Evolutionary conservation across 2,329 filamentous ascomycete genomes (phyloP), one percentile per base, ranked within the genome.

Genomic region (Berkeleyomyces rouxiae): DNA sequence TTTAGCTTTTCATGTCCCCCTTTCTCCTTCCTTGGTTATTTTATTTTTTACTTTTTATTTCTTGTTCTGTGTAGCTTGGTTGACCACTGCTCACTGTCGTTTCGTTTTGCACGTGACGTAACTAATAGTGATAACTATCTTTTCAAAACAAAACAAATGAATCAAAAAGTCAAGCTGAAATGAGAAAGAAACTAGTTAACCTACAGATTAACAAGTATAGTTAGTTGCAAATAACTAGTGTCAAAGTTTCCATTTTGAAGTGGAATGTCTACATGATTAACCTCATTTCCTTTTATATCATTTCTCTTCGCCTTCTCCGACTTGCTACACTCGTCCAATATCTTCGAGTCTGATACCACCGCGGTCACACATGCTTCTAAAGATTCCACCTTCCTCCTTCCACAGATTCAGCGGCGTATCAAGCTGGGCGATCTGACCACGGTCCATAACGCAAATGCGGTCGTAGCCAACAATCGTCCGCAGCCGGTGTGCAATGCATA

Each of bases 371-470:
- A 96, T 96, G 43, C 86, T 78, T 67, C 86, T 80, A 73, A 97
- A 97, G 62, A 96, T 90, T 0, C 88, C 87, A 7, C 81, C 83
- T 57, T 78, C 74, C 37, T 70, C 72, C 64, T 85, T 80, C 79
- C 87, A 97, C 65, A 99, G 75, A 51, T 76, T 78, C 49, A 86
- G 70, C 1, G 93, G 93, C 11, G 81, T 80, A 70, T 88, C 93
- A 66, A 97, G 77, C 79, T 97, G 91, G 0, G 88, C 89, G 70
- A 99, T 96, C 13, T 76, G 75, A 0, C 93, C 93, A 53, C 85
- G 80, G 69, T 97, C 92, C 91, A 99, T 95, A 68, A 99, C 93
- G 69, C 90, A 92, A 71, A 99, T 96, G 57, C 92, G 84, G 73
- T 99, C 92, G 73, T 97, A 97, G 37, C 85, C 84, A 66, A 97